A percentile compares a stretch with the other conserved stretches of the same genome.
Conservation (phyloP, 2,329 filamentous ascomycete genomes). For the Botrytis elliptica region DNA sequence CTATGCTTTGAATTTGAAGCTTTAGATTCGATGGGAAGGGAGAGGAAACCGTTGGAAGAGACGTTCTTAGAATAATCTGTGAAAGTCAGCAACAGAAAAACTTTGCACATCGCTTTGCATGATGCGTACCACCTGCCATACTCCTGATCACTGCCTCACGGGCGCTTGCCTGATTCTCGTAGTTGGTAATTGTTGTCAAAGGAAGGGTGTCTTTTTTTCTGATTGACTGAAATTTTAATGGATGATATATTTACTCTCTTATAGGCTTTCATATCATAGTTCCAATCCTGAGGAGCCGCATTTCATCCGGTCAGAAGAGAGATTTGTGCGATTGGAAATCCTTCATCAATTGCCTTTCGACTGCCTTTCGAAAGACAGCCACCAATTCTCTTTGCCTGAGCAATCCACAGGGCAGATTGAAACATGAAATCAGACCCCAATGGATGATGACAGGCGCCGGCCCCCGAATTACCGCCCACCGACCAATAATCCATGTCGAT, state of each 20-base stretch:
- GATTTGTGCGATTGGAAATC: background rate
- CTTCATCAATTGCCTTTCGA: background rate
- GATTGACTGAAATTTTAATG: background rate
- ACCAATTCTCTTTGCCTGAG: background rate
- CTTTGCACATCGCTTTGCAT: background rate
- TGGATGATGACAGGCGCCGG: background rate
- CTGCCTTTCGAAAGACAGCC: background rate
- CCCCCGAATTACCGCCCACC: background rate
- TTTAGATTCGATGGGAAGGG: background rate
- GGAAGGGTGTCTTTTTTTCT: background rate
- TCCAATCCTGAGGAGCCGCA: background rate
- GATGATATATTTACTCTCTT: background rate
- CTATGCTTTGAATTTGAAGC: background rate
- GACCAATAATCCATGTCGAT: background rate
- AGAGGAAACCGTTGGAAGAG: background rate
- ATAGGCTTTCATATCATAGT: background rate
- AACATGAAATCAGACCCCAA: background rate
- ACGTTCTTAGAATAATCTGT: background rate
- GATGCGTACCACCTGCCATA: background rate
- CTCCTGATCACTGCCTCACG: background rate
- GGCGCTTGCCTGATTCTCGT: background rate
- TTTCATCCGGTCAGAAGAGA: background rate
- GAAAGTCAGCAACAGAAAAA: background rate
- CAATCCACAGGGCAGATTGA: background rate
- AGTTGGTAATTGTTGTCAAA: background rate